Conservation (phyloP, 345 rosid species). For the Lumnitzera racemosa region DNA sequence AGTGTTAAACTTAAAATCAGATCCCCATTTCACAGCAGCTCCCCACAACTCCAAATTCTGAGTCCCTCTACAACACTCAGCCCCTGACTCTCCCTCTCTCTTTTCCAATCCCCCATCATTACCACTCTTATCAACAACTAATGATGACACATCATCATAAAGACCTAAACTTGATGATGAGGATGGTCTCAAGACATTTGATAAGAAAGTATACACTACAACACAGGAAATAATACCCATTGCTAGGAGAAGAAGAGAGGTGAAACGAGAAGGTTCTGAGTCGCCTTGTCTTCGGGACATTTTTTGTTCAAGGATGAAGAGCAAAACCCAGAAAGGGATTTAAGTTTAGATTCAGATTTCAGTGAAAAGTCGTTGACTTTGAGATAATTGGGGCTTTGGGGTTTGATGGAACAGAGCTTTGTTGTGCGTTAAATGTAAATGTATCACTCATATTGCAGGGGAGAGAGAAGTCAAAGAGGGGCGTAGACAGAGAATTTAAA, state of each 20-base stretch:
- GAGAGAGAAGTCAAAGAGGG: too few relatives aligned
- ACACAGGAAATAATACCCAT: constrained; percentile 52
- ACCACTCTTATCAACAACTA: neutral
- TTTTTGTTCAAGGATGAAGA: constrained; percentile 9
- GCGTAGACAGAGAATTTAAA: too few relatives aligned
- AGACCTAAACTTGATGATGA: neutral
- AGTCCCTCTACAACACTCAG: constrained; percentile 73
- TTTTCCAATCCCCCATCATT: neutral
- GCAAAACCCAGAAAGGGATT: constrained; percentile 10
- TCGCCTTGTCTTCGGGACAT: constrained; percentile 70
- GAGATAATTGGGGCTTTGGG: neutral
- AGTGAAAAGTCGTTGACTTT: constrained; percentile 8
- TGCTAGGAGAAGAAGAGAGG: constrained; percentile 41
- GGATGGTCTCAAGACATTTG: constrained; percentile 31
- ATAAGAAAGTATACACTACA: constrained; percentile 60
- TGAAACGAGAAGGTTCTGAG: constrained; percentile 46
- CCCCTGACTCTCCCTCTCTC: constrained; percentile 2
- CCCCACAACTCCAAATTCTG: constrained; percentile 95
- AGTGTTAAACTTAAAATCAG: constrained; percentile 77
- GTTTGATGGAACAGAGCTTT: neutral
- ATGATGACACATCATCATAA: too few relatives aligned
- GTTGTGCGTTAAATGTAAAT: too few relatives aligned
- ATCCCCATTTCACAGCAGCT: constrained; percentile 95
- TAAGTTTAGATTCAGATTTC: constrained; percentile 2
- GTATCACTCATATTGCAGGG: too few relatives aligned